Conservation (phyloP, 768 basidiomycete genomes). For the Pleurotus salmoneostramineus region DNA sequence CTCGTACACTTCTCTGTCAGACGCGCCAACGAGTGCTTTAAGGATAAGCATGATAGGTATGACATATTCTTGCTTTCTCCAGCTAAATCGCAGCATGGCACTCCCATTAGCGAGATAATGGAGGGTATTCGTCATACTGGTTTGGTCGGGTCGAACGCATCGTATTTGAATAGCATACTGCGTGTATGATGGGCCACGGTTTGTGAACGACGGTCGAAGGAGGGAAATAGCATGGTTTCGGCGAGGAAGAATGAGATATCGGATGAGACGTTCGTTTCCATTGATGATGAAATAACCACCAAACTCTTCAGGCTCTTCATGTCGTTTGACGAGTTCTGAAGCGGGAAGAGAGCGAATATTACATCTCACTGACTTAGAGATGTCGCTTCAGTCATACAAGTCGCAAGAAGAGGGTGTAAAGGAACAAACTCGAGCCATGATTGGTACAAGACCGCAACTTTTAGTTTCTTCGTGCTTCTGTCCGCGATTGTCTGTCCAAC, state of each 20-base stretch:
- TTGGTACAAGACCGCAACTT: conserved; percentile 90
- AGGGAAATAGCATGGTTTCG: conserved; percentile 95
- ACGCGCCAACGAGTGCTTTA: conserved; percentile 87
- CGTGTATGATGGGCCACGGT: conserved; percentile 94
- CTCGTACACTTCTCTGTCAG: conserved; percentile 96
- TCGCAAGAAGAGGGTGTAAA: not conserved
- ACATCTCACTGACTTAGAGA: conserved; percentile 77
- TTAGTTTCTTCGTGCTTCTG: conserved; percentile 66
- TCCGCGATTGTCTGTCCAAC: conserved; percentile 68
- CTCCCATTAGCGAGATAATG: conserved; percentile 96
- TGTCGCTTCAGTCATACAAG: not conserved
- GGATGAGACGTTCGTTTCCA: conserved; percentile 97
- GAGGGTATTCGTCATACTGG: conserved; percentile 90
- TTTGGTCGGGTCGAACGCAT: conserved; percentile 90
- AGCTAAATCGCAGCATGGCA: conserved; percentile 94
- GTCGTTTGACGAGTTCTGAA: conserved; percentile 78
- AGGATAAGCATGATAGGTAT: conserved; percentile 96
- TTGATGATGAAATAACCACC: conserved; percentile 99
- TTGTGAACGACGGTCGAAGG: conserved; percentile 84
- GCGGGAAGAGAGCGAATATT: conserved; percentile 86
- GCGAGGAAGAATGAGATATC: conserved; percentile 94
- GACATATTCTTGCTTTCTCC: conserved; percentile 97
- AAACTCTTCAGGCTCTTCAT: conserved; percentile 98
- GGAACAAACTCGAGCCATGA: conserved; percentile 90
- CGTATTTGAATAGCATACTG: conserved; percentile 94